Evolutionary conservation across 495 filamentous ascomycete genomes (phyloP).

Genomic region (Daldinia loculata): DNA sequence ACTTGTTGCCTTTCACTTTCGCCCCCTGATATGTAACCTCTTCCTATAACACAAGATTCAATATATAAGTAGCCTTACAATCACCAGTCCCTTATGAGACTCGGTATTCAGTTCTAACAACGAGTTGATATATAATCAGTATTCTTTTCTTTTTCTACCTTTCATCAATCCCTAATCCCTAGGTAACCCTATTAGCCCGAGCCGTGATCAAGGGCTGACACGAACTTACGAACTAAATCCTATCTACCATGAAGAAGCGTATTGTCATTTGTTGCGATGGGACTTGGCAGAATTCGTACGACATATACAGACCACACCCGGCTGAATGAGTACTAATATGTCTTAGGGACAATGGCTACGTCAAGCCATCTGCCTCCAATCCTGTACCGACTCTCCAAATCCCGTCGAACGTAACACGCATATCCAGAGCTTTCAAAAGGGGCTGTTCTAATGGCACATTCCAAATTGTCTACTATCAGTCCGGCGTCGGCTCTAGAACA

Average conservation of each 20-base stretch:
- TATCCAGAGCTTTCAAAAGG: conserved; percentile 53
- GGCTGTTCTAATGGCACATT: conserved; percentile 50
- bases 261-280: conserved; percentile 62
- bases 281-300: conserved; percentile 58
- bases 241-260: conserved; percentile 41
- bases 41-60: background rate
- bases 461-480: conserved; percentile 61
- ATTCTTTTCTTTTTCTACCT: conserved; percentile 1
- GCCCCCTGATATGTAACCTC: conserved; percentile 4
- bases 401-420: conserved; percentile 61
- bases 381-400: conserved; percentile 46
- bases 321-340: conserved; percentile 3
- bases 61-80: conserved; percentile 7
- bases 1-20: background rate
- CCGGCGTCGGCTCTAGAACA: conserved; percentile 59
- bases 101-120: background rate
- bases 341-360: conserved; percentile 49
- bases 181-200: background rate
- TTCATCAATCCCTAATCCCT: too few species aligned
- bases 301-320: background rate
- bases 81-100: background rate
- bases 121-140: conserved; percentile 3
- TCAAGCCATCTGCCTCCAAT: conserved; percentile 44
- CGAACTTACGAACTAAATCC: background rate
- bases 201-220: background rate